Evolutionary conservation across 225 moss, liverwort and hornwort genomes (phyloP).

Genomic region (Ulota crispa): DNA sequence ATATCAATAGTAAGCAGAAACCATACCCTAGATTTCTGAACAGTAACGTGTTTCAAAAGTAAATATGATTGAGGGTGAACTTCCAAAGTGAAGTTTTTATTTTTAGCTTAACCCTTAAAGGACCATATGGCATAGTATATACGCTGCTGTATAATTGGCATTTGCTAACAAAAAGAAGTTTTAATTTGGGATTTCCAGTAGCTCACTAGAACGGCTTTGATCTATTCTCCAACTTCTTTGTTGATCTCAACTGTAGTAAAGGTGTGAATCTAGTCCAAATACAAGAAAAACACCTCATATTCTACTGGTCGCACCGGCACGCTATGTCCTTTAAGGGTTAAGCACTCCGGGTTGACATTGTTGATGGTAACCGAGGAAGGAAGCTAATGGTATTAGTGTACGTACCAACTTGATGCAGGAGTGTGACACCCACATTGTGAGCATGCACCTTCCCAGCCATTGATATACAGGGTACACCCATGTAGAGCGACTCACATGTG

Average conservation of each 20-base stretch:
- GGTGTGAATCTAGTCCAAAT: too few species aligned
- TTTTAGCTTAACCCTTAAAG: too few species aligned
- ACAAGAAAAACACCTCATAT: too few species aligned
- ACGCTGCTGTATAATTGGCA: too few species aligned
- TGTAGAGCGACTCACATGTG: slow-evolving; percentile 99
- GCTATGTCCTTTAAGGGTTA: too few species aligned
- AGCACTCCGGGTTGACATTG: background rate
- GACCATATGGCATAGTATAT: too few species aligned
- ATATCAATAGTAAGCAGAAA: background rate
- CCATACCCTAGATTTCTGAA: background rate
- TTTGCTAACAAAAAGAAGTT: too few species aligned
- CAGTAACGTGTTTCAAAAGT: background rate
- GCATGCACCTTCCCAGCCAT: slow-evolving; percentile 95
- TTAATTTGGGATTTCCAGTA: too few species aligned
- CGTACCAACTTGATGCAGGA: slow-evolving; percentile 98
- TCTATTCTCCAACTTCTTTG: too few species aligned
- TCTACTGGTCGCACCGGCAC: too few species aligned
- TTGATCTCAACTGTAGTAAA: too few species aligned
- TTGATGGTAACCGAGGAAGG: background rate
- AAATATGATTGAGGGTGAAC: background rate
- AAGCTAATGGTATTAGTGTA: background rate
- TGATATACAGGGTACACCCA: slow-evolving; percentile 98
- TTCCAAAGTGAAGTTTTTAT: background rate
- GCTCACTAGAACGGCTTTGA: too few species aligned
- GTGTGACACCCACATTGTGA: slow-evolving; percentile 95